These are phyloP conservation scores for Capsicum baccatum DNA, from an alignment of 257 asterid species.

Conservation along the genomic window DNA sequence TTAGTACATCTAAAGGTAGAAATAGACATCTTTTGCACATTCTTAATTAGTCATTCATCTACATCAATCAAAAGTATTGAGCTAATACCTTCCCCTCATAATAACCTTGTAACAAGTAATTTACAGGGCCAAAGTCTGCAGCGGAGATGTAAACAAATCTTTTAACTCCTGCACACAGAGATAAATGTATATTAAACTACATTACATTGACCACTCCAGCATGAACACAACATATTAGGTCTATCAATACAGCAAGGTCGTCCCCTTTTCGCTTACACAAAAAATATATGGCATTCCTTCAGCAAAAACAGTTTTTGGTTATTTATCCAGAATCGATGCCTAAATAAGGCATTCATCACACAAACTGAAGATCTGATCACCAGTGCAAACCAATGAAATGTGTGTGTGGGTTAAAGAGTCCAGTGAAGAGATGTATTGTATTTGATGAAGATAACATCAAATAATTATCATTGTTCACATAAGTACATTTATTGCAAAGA, in stretches of 20 bases:
- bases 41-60: background rate
- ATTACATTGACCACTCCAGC: background rate
- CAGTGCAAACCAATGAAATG: background rate
- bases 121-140: conserved; percentile 38
- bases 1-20: background rate
- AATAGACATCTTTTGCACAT: background rate
- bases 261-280: background rate
- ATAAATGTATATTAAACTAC: background rate
- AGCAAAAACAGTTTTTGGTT: background rate
- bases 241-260: background rate
- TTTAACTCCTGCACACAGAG: conserved; percentile 36
- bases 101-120: conserved; percentile 37
- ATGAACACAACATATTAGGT: background rate
- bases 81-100: conserved; percentile 38
- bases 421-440: background rate
- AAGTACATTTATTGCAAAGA: background rate
- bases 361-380: background rate
- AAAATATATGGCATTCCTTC: background rate
- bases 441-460: background rate
- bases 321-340: background rate
- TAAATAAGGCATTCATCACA: background rate
- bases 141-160: conserved; percentile 41
- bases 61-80: conserved; percentile 18
- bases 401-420: background rate
- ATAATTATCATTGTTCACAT: background rate